These are phyloP conservation scores for Tetrahymena thermophila DNA, from an alignment of 73 alveolate species.

Conservation along the genomic window DNA sequence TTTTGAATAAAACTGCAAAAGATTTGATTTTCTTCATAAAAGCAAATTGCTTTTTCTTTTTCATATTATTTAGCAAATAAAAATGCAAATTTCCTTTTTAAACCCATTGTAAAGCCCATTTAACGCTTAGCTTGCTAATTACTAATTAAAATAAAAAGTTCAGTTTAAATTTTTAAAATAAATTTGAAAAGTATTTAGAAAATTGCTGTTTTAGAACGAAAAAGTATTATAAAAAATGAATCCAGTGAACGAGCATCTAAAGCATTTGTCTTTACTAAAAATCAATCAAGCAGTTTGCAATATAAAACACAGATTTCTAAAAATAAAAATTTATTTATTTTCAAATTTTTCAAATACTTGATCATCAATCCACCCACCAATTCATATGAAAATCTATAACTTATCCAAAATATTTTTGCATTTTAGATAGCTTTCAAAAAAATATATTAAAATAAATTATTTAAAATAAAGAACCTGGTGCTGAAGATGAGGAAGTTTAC, in stretches of 20 bases:
- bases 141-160: no score
- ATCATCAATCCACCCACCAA: no score
- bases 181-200: not conserved
- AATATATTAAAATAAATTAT: not conserved
- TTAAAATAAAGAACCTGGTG: conserved; percentile 31
- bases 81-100: not conserved
- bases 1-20: not conserved
- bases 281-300: no score
- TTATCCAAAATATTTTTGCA: no score
- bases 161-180: not conserved
- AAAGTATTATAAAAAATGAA: not conserved
- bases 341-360: no score
- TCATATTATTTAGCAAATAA: not conserved
- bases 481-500: conserved; percentile 48
- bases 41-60: not conserved
- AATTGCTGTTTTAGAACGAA: not conserved
- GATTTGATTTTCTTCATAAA: not conserved
- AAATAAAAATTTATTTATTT: no score
- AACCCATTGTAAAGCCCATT: not conserved
- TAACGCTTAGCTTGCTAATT: not conserved
- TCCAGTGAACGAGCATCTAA: not conserved
- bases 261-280: no score
- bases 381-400: no score
- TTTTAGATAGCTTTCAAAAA: not conserved
- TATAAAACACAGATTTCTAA: no score